Percentiles rank a stretch among this genome's conserved stretches.
phyloP scores from a whole-genome alignment of 352 stramenopile genomes.

The Phytophthora cryptogea region DNA sequence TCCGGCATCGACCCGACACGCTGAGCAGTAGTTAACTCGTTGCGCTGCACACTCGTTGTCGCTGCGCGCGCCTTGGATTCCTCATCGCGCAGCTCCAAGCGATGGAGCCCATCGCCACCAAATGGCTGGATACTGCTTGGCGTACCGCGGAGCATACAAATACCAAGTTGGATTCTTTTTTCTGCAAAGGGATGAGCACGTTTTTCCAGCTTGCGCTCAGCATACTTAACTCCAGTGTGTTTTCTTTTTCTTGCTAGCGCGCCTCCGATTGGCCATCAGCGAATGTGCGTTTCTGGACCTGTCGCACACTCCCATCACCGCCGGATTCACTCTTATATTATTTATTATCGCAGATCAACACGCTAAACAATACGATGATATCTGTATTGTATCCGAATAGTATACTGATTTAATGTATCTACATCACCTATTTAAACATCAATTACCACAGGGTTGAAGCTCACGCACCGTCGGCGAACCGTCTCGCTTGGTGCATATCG shows the following conservation, averaged over 20 bases:
- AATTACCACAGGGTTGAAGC: not conserved
- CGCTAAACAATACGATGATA: not conserved
- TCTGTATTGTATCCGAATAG: not conserved
- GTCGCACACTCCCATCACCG: not conserved
- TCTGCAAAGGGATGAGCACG: constrained; percentile 2
- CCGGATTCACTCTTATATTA: not conserved
- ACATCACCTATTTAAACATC: not conserved
- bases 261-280: not conserved
- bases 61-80: not conserved
- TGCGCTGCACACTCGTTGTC: not conserved
- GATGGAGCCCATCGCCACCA: not conserved
- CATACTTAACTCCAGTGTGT: constrained; percentile 7
- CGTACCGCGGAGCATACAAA: constrained; percentile 2
- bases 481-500: not conserved
- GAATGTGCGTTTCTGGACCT: not conserved
- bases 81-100: not conserved
- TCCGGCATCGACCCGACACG: not conserved
- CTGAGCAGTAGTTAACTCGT: not conserved
- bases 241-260: constrained; percentile 13
- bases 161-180: constrained; percentile 15
- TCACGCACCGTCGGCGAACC: not conserved
- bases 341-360: not conserved
- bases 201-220: not conserved
- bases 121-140: constrained; percentile 1
- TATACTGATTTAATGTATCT: not conserved